Evolutionary conservation across 257 asterid species (phyloP), one percentile per base, ranked within the genome.

Genomic region (Rubia yunnanensis): DNA sequence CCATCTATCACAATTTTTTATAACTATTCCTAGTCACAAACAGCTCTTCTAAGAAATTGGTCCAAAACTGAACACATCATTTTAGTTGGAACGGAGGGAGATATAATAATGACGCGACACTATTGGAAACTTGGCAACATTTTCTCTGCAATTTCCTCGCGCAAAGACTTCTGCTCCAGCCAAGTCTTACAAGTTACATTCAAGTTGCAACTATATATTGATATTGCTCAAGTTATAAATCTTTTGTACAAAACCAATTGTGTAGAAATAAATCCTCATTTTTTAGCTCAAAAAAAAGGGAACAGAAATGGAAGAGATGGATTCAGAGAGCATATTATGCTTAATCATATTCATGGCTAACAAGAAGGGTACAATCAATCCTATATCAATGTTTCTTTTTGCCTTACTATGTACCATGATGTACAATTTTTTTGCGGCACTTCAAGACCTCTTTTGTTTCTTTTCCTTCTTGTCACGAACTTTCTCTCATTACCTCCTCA

Each of bases 361-460:
- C 44, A 70, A 65, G 15, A 70, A 56, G 17, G 68, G 64, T 70
- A 41, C 73, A 64, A 44, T 44, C 52, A 65, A 66, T 66, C 60
- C 79, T 11, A 23, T 60, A 11, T 67, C 80, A 68, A 59, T 79
- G 58, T 48, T 71, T 69, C 60, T 66, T 41, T 59, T 64, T 55
- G 54, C 79, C 62, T n/a, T 72, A 7, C 66, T 62, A 24, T 72
- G 76, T 73, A 72, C 65, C 5, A 56, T 31, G 44, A 31, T 79
- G 31, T 49, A 52, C 17, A 77, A 76, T 49, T 75, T 61, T 30
- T 64, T 65, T 28, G 65, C 52, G 35, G 65, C 70, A 62, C 39
- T 75, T 74, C 80, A 68, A 53, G 80, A 81, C 18, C 56, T 83
- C 27, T 75, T 24, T 72, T 60, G 57, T 52, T 69, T 38, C 58